Base-by-base conservation (phyloP, 2,329 filamentous ascomycete species). In the Neurospora sp. region DNA sequence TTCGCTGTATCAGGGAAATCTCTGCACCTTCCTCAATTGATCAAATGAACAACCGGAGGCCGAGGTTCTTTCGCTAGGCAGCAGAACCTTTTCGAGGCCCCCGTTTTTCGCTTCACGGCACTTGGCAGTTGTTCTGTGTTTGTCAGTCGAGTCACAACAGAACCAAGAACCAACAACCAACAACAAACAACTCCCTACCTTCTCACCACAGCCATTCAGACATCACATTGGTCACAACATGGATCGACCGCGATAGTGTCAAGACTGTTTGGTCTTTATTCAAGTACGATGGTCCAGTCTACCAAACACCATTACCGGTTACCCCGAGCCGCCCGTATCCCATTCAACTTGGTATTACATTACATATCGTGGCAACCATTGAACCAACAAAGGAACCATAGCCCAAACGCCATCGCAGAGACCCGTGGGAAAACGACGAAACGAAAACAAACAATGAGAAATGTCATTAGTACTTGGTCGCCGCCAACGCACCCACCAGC, bases 401-500 rank as follows among this genome's bases (percentile, higher is more conserved):
- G 10, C 19, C 52, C 23, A 33, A 28, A 62, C 52, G 23, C 23
- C 52, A 17, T 33, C 23, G 52, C 23, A 8, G 52, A 62, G 28
- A 33, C 23, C 52, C 52, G 8, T 4, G 5, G 38, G 11, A 39
- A 39, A 39, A 39, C 10, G 40, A 17, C 12, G 6, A 57, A 33
- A 57, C 11, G 23, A 57, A 33, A 57, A 2, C 23, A 33, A 33
- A 62, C 52, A 62, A 33, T 15, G 23, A 33, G 46, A 33, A 33
- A 15, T 52, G 43, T 3, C 43, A 52, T 19, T 8, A 52, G 1
- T 8, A 28, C 40, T 73, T 79, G 43, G 77, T 76, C 15, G 82
- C 80, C 28, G 79, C 80, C 73, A 84, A 76, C 6, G 88, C 89
- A 37, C 87, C 90, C 71, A 92, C 86, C 38, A 92, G 79, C 41